Percentiles rank a stretch among this genome's conserved stretches.
These are phyloP conservation scores for Neoboletus magnificus DNA, from an alignment of 768 basidiomycete species.

Conservation along the genomic window DNA sequence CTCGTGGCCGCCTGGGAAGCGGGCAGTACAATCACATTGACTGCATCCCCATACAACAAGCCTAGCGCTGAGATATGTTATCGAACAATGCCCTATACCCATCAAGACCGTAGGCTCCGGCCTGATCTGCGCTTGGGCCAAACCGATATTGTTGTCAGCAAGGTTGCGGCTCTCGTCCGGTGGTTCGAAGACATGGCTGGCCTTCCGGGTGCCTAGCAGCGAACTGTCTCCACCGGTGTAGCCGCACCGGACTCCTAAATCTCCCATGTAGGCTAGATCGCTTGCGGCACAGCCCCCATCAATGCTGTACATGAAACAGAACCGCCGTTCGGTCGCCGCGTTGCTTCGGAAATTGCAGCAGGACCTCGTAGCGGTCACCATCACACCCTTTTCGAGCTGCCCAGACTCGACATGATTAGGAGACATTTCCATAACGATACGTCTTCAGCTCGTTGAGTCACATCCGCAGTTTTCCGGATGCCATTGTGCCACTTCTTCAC, in stretches of 20 bases:
- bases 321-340: conserved; percentile 17
- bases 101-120: conserved; percentile 56
- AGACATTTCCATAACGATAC: conserved; percentile 16
- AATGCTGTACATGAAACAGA: conserved; percentile 27
- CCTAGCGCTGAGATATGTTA: conserved; percentile 70
- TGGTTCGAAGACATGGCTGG: conserved; percentile 82
- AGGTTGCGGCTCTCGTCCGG: conserved; percentile 57
- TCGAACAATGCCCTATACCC: conserved; percentile 66
- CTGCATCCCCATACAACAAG: conserved; percentile 66
- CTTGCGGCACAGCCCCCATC: conserved; percentile 6
- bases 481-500: conserved; percentile 8
- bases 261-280: conserved; percentile 4
- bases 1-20: conserved; percentile 48
- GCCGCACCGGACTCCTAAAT: conserved; percentile 10
- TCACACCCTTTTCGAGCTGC: conserved; percentile 16
- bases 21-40: conserved; percentile 45
- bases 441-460: conserved; percentile 6
- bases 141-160: conserved; percentile 66
- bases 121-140: conserved; percentile 71
- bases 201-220: conserved; percentile 29
- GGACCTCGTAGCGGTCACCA: conserved; percentile 15
- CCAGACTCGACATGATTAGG: conserved; percentile 14
- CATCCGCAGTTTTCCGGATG: conserved; percentile 9
- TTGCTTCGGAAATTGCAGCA: conserved; percentile 27
- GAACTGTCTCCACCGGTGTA: conserved; percentile 10